phyloP scores from a whole-genome alignment of 805 yeast species.

The Debaryomyces tyrocola region DNA sequence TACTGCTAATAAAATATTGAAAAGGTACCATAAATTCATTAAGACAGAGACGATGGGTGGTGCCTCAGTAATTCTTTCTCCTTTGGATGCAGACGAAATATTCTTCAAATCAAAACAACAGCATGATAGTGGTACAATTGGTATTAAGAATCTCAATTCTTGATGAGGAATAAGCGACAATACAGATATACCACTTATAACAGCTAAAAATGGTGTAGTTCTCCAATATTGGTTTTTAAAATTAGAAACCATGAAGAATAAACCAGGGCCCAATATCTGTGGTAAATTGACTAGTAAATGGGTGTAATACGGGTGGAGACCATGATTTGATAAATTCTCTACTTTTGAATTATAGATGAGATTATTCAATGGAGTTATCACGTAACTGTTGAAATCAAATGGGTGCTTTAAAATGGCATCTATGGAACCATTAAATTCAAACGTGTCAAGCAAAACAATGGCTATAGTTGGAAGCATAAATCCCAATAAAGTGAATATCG shows the following conservation, averaged over 20 bases:
- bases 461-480: conserved; percentile 31
- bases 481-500: conserved; percentile 33
- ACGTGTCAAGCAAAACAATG: conserved; percentile 58
- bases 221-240: conserved; percentile 35
- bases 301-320: conserved; percentile 75
- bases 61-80: neutral
- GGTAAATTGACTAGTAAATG: conserved; percentile 80
- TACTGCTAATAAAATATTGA: conserved; percentile 58
- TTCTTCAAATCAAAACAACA: conserved; percentile 51
- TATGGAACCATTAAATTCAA: conserved; percentile 23
- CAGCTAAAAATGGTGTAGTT: conserved; percentile 59
- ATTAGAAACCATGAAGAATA: conserved; percentile 46
- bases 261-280: conserved; percentile 75
- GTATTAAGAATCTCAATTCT: conserved; percentile 84
- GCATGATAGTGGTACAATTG: conserved; percentile 70
- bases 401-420: conserved; percentile 10
- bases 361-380: conserved; percentile 78
- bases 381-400: conserved; percentile 23
- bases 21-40: conserved; percentile 55
- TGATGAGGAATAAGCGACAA: conserved; percentile 87
- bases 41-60: conserved; percentile 17
- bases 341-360: conserved; percentile 62
- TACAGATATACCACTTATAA: conserved; percentile 58
- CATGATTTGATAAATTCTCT: conserved; percentile 71
- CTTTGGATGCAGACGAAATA: conserved; percentile 1